phyloP scores from a whole-genome alignment of 73 alveolate species.

The Breviolum minutum region DNA sequence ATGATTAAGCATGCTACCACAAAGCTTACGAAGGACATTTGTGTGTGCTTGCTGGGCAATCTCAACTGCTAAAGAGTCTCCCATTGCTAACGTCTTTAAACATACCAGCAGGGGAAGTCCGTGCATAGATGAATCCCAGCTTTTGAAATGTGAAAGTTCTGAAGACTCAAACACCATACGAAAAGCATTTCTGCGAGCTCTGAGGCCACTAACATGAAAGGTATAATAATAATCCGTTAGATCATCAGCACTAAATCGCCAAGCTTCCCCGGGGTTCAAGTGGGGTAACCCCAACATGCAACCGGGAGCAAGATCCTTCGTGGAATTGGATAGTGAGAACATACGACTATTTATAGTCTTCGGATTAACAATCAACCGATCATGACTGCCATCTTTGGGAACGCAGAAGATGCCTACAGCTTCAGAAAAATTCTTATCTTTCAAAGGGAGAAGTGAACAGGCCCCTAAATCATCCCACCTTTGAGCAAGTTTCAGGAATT shows the following conservation, averaged over 20 bases:
- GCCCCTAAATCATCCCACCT: conserved; percentile 6
- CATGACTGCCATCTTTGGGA: background rate
- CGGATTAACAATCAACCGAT: conserved; percentile 13
- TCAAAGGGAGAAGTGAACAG: background rate
- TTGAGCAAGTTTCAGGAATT: background rate
- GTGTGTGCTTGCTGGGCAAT: background rate
- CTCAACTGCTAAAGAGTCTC: background rate
- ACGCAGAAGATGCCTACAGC: conserved; percentile 9
- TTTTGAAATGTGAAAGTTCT: background rate
- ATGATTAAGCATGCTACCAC: background rate
- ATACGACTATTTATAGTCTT: background rate
- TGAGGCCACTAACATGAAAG: background rate
- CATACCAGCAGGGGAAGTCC: background rate
- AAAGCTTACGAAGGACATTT: background rate
- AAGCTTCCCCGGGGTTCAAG: background rate
- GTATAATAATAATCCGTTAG: conserved; percentile 27
- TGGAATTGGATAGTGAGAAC: background rate
- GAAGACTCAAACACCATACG: background rate
- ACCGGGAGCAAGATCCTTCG: conserved; percentile 13
- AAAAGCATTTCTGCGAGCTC: background rate
- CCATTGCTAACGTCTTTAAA: background rate
- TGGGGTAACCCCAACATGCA: background rate
- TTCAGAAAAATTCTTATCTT: background rate
- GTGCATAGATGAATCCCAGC: background rate
- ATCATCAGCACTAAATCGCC: conserved; percentile 6